A percentile compares a stretch with the other conserved stretches of the same genome.
These are phyloP conservation scores for Favolaschia claudopus DNA, from an alignment of 768 basidiomycete species.

Conservation along the genomic window DNA sequence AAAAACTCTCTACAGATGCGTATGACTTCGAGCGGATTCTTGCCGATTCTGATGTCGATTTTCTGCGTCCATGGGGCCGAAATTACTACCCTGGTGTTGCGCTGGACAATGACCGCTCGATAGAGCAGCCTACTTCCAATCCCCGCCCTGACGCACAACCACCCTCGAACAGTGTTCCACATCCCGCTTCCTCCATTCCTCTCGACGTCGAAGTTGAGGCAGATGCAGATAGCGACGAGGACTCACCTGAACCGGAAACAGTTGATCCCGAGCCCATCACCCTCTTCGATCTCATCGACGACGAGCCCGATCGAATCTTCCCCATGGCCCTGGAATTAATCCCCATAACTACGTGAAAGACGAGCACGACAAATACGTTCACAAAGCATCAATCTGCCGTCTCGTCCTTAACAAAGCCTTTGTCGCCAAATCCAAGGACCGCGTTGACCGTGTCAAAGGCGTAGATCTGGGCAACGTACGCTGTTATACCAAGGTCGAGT, in stretches of 20 bases:
- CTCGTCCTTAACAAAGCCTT: neutral
- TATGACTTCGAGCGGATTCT: neutral
- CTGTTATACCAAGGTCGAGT: neutral
- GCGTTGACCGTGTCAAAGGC: too few relatives aligned
- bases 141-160: neutral
- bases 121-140: neutral
- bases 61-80: neutral
- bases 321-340: neutral
- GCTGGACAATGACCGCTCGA: neutral
- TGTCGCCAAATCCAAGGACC: neutral
- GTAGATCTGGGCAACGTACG: too few relatives aligned
- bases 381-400: neutral
- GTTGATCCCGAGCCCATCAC: too few relatives aligned
- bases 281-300: constrained; percentile 38
- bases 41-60: neutral
- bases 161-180: too few relatives aligned
- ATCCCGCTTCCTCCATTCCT: too few relatives aligned
- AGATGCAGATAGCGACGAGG: neutral
- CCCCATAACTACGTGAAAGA: neutral
- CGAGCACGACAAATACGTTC: neutral
- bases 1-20: neutral
- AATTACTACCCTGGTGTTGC: neutral
- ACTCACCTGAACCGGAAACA: neutral
- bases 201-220: neutral
- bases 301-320: constrained; percentile 11